Evolutionary conservation across 1,139 yeast genomes (phyloP).

Genomic region (Lodderomyces parapsilosis): DNA sequence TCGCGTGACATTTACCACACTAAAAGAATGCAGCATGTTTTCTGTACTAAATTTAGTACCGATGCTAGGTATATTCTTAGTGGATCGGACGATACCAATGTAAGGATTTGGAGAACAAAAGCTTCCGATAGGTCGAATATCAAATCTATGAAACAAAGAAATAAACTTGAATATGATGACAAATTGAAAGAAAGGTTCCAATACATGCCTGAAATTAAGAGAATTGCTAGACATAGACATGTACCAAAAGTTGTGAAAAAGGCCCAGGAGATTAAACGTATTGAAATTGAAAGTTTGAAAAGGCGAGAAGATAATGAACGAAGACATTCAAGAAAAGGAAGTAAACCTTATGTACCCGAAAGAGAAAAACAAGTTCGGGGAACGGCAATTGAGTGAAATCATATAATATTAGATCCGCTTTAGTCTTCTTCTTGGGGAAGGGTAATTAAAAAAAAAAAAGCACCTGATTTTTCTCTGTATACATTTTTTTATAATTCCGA

Average conservation of each 20-base stretch:
- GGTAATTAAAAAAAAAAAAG: no score
- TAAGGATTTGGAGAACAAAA: slow-evolving; percentile 86
- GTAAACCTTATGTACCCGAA: slow-evolving; percentile 66
- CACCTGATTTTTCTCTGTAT: no score
- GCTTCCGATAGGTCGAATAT: slow-evolving; percentile 84
- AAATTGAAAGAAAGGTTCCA: slow-evolving; percentile 90
- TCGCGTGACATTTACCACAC: slow-evolving; percentile 95
- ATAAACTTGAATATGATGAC: slow-evolving; percentile 84
- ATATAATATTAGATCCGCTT: no score
- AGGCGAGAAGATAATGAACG: slow-evolving; percentile 81
- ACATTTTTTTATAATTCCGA: background rate
- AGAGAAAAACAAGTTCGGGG: slow-evolving; percentile 86
- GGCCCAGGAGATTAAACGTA: slow-evolving; percentile 80
- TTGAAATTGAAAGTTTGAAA: slow-evolving; percentile 70
- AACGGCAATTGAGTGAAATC: slow-evolving; percentile 53
- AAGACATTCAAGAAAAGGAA: slow-evolving; percentile 70
- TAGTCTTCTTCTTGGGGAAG: no score
- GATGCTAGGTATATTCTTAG: slow-evolving; percentile 84
- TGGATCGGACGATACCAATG: slow-evolving; percentile 96
- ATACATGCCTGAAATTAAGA: slow-evolving; percentile 92
- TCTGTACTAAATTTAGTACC: slow-evolving; percentile 79
- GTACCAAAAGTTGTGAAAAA: slow-evolving; percentile 83
- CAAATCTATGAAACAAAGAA: slow-evolving; percentile 75
- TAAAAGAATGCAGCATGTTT: slow-evolving; percentile 94
- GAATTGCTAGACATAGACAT: slow-evolving; percentile 91